phyloP scores from a whole-genome alignment of 495 filamentous ascomycete genomes.

The Lophium mytilinum region DNA sequence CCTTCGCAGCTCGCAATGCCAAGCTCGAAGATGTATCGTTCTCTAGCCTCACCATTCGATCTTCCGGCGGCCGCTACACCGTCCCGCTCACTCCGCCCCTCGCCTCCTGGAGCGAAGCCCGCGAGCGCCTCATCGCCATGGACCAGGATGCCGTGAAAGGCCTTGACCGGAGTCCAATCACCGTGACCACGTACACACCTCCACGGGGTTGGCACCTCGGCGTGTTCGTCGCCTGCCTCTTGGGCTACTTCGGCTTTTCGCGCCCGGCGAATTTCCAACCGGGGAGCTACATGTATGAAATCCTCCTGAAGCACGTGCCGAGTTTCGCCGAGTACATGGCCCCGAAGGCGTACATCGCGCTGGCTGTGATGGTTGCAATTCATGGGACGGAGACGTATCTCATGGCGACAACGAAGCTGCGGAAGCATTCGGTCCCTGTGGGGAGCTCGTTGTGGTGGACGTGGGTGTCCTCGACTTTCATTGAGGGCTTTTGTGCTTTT shows the following conservation, averaged over 20 bases:
- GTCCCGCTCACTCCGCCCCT: constrained; percentile 59
- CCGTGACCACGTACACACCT: constrained; percentile 46
- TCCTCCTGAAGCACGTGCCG: constrained; percentile 39
- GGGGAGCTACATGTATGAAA: constrained; percentile 47
- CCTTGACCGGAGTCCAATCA: constrained; percentile 49
- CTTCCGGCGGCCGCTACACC: constrained; percentile 40
- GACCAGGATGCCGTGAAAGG: constrained; percentile 48
- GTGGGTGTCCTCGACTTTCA: constrained; percentile 50
- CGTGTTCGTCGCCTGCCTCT: constrained; percentile 40
- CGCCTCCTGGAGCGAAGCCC: constrained; percentile 50
- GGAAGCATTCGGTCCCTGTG: constrained; percentile 48
- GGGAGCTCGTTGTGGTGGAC: constrained; percentile 49
- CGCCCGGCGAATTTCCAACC: constrained; percentile 46
- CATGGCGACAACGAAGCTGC: constrained; percentile 44
- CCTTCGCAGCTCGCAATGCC: constrained; percentile 40
- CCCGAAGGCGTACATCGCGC: constrained; percentile 35
- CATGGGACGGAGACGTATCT: constrained; percentile 48
- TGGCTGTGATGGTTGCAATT: constrained; percentile 40
- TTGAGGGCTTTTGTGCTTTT: constrained; percentile 52
- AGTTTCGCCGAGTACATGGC: constrained; percentile 45
- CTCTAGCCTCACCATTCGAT: constrained; percentile 46
- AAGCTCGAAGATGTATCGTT: constrained; percentile 53
- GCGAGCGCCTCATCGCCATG: constrained; percentile 60
- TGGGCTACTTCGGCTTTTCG: constrained; percentile 39
- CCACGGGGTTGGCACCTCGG: constrained; percentile 38